Evolutionary conservation across 1,284 basidiomycete species (phyloP).

Genomic region (Bjerkandera adusta): DNA sequence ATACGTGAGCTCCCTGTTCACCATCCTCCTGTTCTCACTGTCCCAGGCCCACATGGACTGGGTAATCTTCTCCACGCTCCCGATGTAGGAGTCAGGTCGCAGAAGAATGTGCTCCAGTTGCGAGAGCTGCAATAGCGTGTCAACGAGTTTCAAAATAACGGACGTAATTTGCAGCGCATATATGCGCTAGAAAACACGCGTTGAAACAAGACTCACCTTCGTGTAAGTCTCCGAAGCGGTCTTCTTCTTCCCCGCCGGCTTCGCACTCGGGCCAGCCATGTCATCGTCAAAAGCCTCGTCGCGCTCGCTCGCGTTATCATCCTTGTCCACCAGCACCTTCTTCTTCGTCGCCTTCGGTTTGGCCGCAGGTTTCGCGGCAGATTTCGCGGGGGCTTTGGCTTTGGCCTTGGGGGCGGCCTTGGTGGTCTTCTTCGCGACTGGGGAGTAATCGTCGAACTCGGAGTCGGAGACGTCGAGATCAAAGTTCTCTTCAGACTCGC

Average conservation of each 20-base stretch:
- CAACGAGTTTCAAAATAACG: too few species aligned
- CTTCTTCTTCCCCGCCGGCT: conserved; percentile 63
- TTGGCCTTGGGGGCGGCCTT: conserved; percentile 27
- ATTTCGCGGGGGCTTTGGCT: conserved; percentile 31
- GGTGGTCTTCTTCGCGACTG: conserved; percentile 55
- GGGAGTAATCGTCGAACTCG: conserved; percentile 61
- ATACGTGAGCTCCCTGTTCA: conserved; percentile 81
- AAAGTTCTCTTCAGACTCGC: conserved; percentile 68
- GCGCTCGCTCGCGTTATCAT: conserved; percentile 47
- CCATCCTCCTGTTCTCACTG: conserved; percentile 76
- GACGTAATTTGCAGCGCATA: conserved; percentile 6
- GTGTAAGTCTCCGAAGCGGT: conserved; percentile 91
- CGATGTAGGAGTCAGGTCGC: conserved; percentile 98
- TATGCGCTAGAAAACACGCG: conserved; percentile 1
- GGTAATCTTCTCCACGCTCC: conserved; percentile 84
- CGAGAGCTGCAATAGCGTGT: conserved; percentile 60
- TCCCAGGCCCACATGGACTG: conserved; percentile 93
- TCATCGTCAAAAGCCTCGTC: conserved; percentile 46
- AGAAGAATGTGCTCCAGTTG: conserved; percentile 97
- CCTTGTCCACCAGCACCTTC: conserved; percentile 64
- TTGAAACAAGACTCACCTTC: conserved; percentile 56
- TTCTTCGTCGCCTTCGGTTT: conserved; percentile 61
- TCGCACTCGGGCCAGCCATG: conserved; percentile 34
- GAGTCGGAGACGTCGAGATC: conserved; percentile 60
- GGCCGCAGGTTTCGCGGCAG: conserved; percentile 36